Evolutionary conservation across 805 yeast genomes (phyloP), one percentile per base, ranked within the genome.

Genomic region (Naumovozyma dairenensis): DNA sequence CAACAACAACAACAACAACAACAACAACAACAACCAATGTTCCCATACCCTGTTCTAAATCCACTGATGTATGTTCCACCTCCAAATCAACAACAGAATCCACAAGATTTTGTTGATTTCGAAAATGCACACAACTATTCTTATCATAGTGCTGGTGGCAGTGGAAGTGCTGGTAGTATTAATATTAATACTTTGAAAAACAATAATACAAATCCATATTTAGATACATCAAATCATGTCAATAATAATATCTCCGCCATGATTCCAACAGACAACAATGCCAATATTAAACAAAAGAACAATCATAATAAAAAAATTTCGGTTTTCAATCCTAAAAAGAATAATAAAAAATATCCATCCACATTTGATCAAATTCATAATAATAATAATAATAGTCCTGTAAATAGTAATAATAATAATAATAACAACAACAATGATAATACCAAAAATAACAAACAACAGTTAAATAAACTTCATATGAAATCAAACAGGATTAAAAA

Each of bases 181-280:
- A 26, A 24, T 28, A 16, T n/a, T 26, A 21, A n/a, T 26, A 7
- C 12, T 32, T 15, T 13, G 21, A 20, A 9, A 32, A 25, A 18
- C 33, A 25, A 18, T 9, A 37, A 18, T 9, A 25, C 35, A 2
- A 44, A 44, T 27, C 46, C 45, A n/a, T 44, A 42, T 28, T 21
- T 39, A 29, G 41, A 42, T 14, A 17, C 16, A 10, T 20, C 25
- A 16, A 20, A 29, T 16, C 22, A 29, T 19, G 14, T 16, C 6
- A 29, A 29, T n/a, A 29, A 29, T 18, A 29, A 29, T 16, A 29
- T 16, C 13, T 18, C 22, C 17, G 5, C 29, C 7, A 20, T 20
- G 17, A 27, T 12, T 29, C 14, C 16, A 14, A 12, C 20, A 7
- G 18, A 29, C 21, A 29, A 29, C 28, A 25, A 25, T 5, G 15